Conservation (phyloP, 1,284 basidiomycete genomes). For the Trametes pubescens region DNA sequence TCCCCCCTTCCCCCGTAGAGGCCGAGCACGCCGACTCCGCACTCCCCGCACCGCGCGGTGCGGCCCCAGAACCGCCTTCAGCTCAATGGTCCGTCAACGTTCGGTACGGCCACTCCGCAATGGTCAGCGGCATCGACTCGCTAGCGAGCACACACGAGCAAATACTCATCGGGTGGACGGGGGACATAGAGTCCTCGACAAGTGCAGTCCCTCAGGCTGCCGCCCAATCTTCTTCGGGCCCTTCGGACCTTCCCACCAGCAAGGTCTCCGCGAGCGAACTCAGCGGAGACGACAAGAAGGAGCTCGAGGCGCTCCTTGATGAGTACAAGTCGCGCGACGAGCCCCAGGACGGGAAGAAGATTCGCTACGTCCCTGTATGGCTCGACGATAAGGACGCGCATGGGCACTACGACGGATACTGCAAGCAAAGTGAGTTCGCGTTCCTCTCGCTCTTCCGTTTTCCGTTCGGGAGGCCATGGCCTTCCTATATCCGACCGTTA, state of each 20-base stretch:
- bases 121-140: constrained; percentile 93
- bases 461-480: constrained; percentile 1
- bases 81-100: constrained; percentile 78
- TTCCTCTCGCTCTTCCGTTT: constrained; percentile 22
- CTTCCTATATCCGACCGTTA: constrained; percentile 19
- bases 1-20: constrained; percentile 44
- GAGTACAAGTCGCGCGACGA: constrained; percentile 66
- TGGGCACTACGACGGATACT: constrained; percentile 97
- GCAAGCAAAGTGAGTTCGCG: constrained; percentile 86
- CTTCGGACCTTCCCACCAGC: constrained; percentile 24
- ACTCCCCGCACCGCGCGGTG: constrained; percentile 14
- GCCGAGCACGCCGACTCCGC: constrained; percentile 17
- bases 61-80: constrained; percentile 25
- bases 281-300: constrained; percentile 63
- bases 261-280: constrained; percentile 63
- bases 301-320: constrained; percentile 67
- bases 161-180: constrained; percentile 93
- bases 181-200: constrained; percentile 71
- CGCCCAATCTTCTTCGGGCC: constrained; percentile 25
- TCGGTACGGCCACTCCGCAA: constrained; percentile 92
- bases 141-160: constrained; percentile 88
- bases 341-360: constrained; percentile 52
- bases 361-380: constrained; percentile 90
- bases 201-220: constrained; percentile 33
- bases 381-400: constrained; percentile 90